Conservation (phyloP, 208 protist genomes). For the Trypanosoma cruzi region DNA sequence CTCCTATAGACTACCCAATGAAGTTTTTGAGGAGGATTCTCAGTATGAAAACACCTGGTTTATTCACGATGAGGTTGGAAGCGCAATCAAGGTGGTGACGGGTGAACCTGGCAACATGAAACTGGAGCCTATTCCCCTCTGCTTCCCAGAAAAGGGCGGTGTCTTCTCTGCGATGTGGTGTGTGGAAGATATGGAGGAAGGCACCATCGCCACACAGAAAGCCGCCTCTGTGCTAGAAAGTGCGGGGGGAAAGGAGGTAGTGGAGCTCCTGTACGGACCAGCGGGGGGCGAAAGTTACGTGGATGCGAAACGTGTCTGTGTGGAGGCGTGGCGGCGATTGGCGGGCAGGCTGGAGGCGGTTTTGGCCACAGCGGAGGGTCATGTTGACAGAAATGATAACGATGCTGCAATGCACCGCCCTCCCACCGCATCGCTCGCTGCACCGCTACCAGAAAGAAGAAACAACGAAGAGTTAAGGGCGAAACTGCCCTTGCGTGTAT, state of each 20-base stretch:
- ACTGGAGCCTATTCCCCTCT: slow-evolving; percentile 48
- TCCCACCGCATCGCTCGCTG: neutral
- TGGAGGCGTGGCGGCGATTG: slow-evolving; percentile 30
- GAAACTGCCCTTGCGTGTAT: slow-evolving; percentile 24
- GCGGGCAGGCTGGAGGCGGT: slow-evolving; percentile 2
- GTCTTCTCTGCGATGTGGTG: slow-evolving; percentile 60
- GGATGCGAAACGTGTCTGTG: slow-evolving; percentile 29
- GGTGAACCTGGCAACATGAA: slow-evolving; percentile 39
- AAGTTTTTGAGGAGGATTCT: slow-evolving; percentile 10
- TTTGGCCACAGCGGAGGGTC: neutral
- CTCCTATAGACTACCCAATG: slow-evolving; percentile 34
- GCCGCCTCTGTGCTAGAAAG: slow-evolving; percentile 33
- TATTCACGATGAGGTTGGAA: slow-evolving; percentile 58
- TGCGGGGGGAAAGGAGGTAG: slow-evolving; percentile 23
- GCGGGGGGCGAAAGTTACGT: slow-evolving; percentile 18
- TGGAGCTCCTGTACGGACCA: slow-evolving; percentile 35
- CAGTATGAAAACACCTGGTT: slow-evolving; percentile 43
- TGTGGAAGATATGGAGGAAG: slow-evolving; percentile 40
- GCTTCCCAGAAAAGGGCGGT: slow-evolving; percentile 41
- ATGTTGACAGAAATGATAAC: neutral
- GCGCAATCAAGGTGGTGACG: slow-evolving; percentile 36
- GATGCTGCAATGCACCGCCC: neutral
- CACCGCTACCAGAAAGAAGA: neutral
- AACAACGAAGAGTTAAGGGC: neutral
- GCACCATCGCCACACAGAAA: slow-evolving; percentile 28